A percentile compares a stretch with the other conserved stretches of the same genome.
Conservation (phyloP, 768 basidiomycete species). For the Phanerochaete sordida region DNA sequence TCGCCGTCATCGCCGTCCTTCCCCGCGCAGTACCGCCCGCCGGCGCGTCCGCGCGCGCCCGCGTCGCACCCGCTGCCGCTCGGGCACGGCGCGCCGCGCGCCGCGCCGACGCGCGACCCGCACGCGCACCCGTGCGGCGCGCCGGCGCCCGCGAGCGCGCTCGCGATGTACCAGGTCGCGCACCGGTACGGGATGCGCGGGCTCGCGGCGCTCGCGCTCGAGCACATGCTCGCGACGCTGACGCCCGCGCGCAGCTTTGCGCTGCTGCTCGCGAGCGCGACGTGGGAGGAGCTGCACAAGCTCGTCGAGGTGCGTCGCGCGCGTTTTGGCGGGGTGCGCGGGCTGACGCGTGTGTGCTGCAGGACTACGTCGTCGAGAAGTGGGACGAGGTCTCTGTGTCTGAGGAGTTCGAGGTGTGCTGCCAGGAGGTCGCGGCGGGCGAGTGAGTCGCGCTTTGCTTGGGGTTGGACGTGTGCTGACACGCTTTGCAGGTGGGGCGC, state of each 20-base stretch:
- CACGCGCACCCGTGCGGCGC: constrained; percentile 65
- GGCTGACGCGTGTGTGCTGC: not conserved
- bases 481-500: constrained; percentile 53
- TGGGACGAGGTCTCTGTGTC: constrained; percentile 69
- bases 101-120: constrained; percentile 46
- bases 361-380: constrained; percentile 72
- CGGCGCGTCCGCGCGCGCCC: not conserved
- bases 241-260: constrained; percentile 66
- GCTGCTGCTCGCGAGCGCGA: constrained; percentile 60
- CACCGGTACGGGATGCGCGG: constrained; percentile 71
- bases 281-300: constrained; percentile 61
- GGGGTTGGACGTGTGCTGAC: constrained; percentile 6
- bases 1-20: constrained; percentile 27
- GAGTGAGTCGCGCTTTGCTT: constrained; percentile 45
- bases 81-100: constrained; percentile 37
- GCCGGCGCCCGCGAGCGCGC: constrained; percentile 64
- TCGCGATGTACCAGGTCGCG: constrained; percentile 73
- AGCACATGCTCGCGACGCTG: constrained; percentile 70
- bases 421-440: constrained; percentile 68
- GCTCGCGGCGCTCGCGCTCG: constrained; percentile 62
- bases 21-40: constrained; percentile 8
- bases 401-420: constrained; percentile 65
- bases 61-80: constrained; percentile 17
- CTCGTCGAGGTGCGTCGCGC: constrained; percentile 50
- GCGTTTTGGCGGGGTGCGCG: too few species aligned